phyloP scores from a whole-genome alignment of 106 monocot species.

The Dioscorea zingiberensis region DNA sequence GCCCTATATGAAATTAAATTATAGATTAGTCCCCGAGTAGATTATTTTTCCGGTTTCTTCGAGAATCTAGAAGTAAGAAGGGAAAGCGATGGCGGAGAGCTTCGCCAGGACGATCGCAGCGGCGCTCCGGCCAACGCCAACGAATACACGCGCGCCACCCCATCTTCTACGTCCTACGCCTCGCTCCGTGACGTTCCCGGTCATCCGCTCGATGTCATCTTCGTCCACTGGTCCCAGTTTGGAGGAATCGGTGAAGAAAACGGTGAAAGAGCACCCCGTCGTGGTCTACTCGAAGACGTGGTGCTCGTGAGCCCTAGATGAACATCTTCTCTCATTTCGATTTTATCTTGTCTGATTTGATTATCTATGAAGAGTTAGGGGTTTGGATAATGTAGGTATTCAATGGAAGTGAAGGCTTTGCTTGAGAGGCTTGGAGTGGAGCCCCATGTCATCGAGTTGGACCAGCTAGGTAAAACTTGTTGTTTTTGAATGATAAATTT shows the following conservation, averaged over 20 bases:
- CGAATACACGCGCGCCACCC: too few species aligned
- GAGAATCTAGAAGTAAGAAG: too few species aligned
- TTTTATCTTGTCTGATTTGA: background rate
- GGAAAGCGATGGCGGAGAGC: too few species aligned
- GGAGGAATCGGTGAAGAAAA: slow-evolving; percentile 79
- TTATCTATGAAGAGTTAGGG: background rate
- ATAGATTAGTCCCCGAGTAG: too few species aligned
- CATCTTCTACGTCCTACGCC: too few species aligned
- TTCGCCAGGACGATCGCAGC: too few species aligned
- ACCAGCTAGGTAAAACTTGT: slow-evolving; percentile 57
- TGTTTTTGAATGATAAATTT: too few species aligned
- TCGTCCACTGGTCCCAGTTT: slow-evolving; percentile 66
- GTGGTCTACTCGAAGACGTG: slow-evolving; percentile 97
- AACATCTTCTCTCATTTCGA: background rate
- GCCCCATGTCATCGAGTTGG: slow-evolving; percentile 82
- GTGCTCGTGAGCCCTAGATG: slow-evolving; percentile 75
- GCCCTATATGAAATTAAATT: too few species aligned
- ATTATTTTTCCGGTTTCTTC: too few species aligned
- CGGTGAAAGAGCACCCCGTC: slow-evolving; percentile 68
- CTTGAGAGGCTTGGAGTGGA: slow-evolving; percentile 80
- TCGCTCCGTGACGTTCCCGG: background rate
- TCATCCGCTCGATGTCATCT: slow-evolving; percentile 37
- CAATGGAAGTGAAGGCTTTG: slow-evolving; percentile 85
- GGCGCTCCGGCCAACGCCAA: too few species aligned
- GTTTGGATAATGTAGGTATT: slow-evolving; percentile 46